phyloP scores from a whole-genome alignment of 2,329 filamentous ascomycete genomes.

The Sclerotiophoma versabilis region DNA sequence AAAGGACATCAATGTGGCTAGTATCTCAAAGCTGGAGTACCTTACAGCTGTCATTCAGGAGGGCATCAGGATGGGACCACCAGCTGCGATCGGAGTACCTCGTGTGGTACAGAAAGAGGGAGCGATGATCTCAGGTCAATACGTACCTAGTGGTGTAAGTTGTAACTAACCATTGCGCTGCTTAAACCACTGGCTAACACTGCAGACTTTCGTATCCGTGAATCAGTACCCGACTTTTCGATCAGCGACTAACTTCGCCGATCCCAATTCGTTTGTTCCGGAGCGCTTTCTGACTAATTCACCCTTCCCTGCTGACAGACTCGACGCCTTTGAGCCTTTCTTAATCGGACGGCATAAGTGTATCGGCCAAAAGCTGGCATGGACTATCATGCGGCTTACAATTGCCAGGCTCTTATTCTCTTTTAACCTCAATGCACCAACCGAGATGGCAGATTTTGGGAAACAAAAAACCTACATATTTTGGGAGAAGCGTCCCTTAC shows the following conservation, averaged over 20 bases:
- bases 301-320: constrained; percentile 18
- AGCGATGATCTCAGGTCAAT: constrained; percentile 25
- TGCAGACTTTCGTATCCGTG: constrained; percentile 34
- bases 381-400: constrained; percentile 44
- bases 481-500: constrained; percentile 17
- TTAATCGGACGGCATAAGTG: constrained; percentile 34
- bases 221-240: constrained; percentile 38
- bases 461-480: constrained; percentile 31
- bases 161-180: not conserved
- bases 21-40: constrained; percentile 28
- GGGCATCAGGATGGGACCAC: constrained; percentile 40
- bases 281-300: constrained; percentile 39
- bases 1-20: constrained; percentile 30
- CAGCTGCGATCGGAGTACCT: constrained; percentile 26
- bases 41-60: constrained; percentile 47
- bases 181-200: not conserved
- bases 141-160: constrained; percentile 29
- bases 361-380: constrained; percentile 38
- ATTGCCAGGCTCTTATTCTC: constrained; percentile 50
- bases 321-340: constrained; percentile 33
- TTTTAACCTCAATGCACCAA: constrained; percentile 42
- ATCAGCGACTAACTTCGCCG: constrained; percentile 31
- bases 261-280: constrained; percentile 39
- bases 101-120: constrained; percentile 28
- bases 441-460: constrained; percentile 24